phyloP scores from a whole-genome alignment of 164 flowering plant species.

The Piper longum region DNA sequence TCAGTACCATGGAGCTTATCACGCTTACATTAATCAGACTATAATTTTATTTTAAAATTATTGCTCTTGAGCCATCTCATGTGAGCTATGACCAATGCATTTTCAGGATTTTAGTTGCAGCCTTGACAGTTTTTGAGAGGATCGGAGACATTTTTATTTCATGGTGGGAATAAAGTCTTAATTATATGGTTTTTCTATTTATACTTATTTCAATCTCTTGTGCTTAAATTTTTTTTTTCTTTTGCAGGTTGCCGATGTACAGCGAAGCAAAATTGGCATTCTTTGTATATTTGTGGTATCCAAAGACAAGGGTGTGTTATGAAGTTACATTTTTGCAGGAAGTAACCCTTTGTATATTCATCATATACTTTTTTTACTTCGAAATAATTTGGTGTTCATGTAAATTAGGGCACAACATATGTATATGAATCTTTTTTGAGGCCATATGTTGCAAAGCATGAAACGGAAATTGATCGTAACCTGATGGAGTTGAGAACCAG shows the following conservation, averaged over 20 bases:
- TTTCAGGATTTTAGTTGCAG: conserved; percentile 86
- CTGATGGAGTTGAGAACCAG: conserved; percentile 67
- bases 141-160: conserved; percentile 79
- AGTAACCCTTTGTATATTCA: background rate
- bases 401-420: conserved; percentile 73
- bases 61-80: background rate
- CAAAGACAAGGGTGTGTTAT: conserved; percentile 60
- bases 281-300: conserved; percentile 81
- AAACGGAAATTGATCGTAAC: conserved; percentile 81
- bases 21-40: no score
- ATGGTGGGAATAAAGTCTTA: conserved; percentile 36
- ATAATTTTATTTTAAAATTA: background rate
- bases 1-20: conserved; percentile 9
- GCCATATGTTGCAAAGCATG: conserved; percentile 83
- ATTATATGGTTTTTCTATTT: background rate
- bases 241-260: conserved; percentile 91
- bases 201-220: background rate
- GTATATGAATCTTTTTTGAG: conserved; percentile 82
- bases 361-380: background rate
- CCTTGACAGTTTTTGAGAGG: conserved; percentile 75
- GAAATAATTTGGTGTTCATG: background rate
- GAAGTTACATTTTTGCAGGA: background rate
- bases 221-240: background rate
- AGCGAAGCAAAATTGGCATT: conserved; percentile 92
- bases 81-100: background rate